phyloP scores from a whole-genome alignment of 257 asterid genomes.

The Ajuga chamaepitys region DNA sequence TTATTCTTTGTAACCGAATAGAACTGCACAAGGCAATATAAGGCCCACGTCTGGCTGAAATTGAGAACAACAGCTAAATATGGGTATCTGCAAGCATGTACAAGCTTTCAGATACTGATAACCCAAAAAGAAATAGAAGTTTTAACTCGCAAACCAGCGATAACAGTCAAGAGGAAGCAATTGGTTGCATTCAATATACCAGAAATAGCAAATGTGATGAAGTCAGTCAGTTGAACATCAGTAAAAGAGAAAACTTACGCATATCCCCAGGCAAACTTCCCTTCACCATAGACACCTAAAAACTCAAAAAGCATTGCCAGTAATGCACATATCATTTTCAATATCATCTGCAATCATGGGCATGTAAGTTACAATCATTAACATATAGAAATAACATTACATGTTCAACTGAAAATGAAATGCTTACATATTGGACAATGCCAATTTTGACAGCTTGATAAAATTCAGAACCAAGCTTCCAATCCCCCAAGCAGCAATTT shows the following conservation, averaged over 20 bases:
- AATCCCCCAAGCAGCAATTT: constrained; percentile 57
- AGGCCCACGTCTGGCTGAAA: constrained; percentile 98
- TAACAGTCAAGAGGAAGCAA: neutral
- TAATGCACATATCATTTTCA: constrained; percentile 89
- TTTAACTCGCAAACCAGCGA: neutral
- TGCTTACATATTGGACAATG: constrained; percentile 88
- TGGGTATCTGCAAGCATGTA: constrained; percentile 73
- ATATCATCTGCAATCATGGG: constrained; percentile 62
- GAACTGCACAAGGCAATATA: constrained; percentile 94
- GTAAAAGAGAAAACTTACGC: constrained; percentile 54
- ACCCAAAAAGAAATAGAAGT: neutral
- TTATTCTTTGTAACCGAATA: constrained; percentile 85
- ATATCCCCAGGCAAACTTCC: constrained; percentile 89
- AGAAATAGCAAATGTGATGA: neutral
- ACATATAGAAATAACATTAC: neutral
- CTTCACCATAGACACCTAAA: constrained; percentile 89
- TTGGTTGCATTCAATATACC: neutral
- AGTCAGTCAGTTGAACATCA: neutral
- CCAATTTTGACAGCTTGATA: constrained; percentile 94
- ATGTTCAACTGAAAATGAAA: constrained; percentile 12
- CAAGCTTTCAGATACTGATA: constrained; percentile 8
- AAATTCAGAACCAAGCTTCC: constrained; percentile 89
- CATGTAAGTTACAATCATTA: neutral
- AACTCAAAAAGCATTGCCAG: constrained; percentile 72
- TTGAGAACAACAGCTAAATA: constrained; percentile 86